These are phyloP conservation scores for Aspergillus sp. DNA, from an alignment of 2,329 filamentous ascomycete species.

Conservation along the genomic window DNA sequence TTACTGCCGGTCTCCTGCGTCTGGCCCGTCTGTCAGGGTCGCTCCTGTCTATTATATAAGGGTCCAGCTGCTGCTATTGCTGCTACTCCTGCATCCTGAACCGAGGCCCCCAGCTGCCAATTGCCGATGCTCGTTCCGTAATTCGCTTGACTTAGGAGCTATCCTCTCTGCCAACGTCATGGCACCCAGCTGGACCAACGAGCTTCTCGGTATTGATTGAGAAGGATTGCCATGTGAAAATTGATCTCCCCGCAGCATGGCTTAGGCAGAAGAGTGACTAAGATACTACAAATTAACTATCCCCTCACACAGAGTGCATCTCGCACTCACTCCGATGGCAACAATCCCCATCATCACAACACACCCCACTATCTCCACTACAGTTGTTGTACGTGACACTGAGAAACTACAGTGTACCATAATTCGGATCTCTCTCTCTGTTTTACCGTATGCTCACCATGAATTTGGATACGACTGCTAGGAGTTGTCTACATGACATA, in stretches of 20 bases:
- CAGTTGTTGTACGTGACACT: not conserved
- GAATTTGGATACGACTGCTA: not conserved
- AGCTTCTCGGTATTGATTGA: not conserved
- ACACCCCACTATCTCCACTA: not conserved
- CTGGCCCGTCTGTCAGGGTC: not conserved
- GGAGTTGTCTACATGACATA: not conserved
- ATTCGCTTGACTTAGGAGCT: not conserved
- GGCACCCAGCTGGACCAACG: not conserved
- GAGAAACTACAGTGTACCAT: too few species aligned
- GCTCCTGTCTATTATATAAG: constrained; percentile 1
- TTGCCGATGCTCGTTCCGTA: not conserved
- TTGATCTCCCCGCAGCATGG: too few species aligned
- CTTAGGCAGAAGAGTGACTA: not conserved
- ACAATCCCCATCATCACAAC: not conserved
- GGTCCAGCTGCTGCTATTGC: not conserved
- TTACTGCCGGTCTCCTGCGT: not conserved
- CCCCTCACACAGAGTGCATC: not conserved
- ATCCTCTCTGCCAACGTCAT: not conserved
- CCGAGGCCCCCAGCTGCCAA: not conserved
- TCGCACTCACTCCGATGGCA: not conserved
- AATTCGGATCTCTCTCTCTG: not conserved
- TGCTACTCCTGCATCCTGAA: not conserved
- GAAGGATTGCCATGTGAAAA: too few species aligned
- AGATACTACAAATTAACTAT: constrained; percentile 22
- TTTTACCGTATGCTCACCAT: not conserved